A percentile compares a stretch with the other conserved stretches of the same genome.
phyloP scores from a whole-genome alignment of 1,284 basidiomycete species.

The Sporisorium sorghi region DNA sequence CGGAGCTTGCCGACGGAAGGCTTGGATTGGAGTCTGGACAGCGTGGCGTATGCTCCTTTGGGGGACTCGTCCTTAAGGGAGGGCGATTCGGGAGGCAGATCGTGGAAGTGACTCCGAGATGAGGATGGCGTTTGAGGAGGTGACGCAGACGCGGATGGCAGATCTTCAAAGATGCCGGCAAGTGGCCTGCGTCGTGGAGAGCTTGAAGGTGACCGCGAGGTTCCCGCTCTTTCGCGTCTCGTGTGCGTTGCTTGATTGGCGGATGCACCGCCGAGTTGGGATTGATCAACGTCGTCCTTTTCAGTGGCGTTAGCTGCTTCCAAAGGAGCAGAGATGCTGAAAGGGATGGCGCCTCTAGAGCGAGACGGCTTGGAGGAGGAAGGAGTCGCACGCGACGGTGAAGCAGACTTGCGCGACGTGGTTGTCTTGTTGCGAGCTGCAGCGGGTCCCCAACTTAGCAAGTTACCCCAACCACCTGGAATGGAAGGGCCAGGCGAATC shows the following conservation, averaged over 20 bases:
- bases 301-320: constrained; percentile 17
- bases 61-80: constrained; percentile 32
- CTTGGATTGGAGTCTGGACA: constrained; percentile 38
- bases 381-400: constrained; percentile 27
- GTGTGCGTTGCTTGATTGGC: background rate
- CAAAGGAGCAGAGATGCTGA: constrained; percentile 36
- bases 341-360: constrained; percentile 40
- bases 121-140: constrained; percentile 29
- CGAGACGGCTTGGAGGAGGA: constrained; percentile 6
- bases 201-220: constrained; percentile 19
- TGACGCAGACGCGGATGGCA: constrained; percentile 16
- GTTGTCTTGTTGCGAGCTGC: constrained; percentile 24
- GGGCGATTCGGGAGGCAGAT: constrained; percentile 21
- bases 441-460: constrained; percentile 49
- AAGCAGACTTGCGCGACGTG: constrained; percentile 26
- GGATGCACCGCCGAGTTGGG: background rate
- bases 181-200: constrained; percentile 37
- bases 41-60: constrained; percentile 42
- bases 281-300: constrained; percentile 12
- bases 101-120: constrained; percentile 12
- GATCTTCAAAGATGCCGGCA: constrained; percentile 41
- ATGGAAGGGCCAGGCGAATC: constrained; percentile 25
- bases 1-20: constrained; percentile 33
- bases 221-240: background rate
- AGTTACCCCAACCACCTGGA: constrained; percentile 44